phyloP scores from a whole-genome alignment of 768 basidiomycete species.

The Leccinum boreale region DNA sequence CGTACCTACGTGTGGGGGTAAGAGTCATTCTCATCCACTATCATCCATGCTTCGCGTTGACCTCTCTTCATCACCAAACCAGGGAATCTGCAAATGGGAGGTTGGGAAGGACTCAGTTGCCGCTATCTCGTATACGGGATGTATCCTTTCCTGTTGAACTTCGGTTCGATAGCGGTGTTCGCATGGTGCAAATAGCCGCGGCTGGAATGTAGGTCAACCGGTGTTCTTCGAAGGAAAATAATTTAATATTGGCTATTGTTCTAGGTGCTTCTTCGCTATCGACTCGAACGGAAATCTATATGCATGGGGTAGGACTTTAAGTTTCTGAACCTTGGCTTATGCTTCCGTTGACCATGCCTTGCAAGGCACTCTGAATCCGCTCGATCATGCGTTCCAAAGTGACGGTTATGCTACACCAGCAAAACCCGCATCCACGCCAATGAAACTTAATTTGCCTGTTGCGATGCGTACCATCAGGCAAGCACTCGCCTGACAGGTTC shows the following conservation, averaged over 20 bases:
- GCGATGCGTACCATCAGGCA: slow-evolving; percentile 67
- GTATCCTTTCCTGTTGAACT: slow-evolving; percentile 68
- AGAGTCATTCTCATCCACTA: slow-evolving; percentile 12
- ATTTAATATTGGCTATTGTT: background rate
- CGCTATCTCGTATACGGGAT: slow-evolving; percentile 27
- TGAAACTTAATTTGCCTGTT: slow-evolving; percentile 55
- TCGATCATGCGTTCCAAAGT: slow-evolving; percentile 33
- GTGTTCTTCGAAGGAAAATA: slow-evolving; percentile 1
- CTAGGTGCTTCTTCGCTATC: slow-evolving; percentile 86
- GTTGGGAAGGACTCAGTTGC: slow-evolving; percentile 48
- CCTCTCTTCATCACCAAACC: background rate
- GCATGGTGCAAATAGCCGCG: slow-evolving; percentile 71
- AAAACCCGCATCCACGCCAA: slow-evolving; percentile 50
- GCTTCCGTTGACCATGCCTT: slow-evolving; percentile 2
- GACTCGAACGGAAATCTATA: slow-evolving; percentile 70
- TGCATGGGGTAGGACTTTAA: slow-evolving; percentile 67
- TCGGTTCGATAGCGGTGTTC: slow-evolving; percentile 48
- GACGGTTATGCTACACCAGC: slow-evolving; percentile 58
- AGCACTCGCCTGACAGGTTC: background rate
- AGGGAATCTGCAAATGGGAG: slow-evolving; percentile 65
- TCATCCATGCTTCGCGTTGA: slow-evolving; percentile 1
- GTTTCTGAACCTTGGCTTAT: background rate
- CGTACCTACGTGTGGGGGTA: slow-evolving; percentile 61
- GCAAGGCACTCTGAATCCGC: slow-evolving; percentile 61
- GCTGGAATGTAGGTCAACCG: slow-evolving; percentile 68